Conservation (phyloP, 106 monocot species). For the Alisma plantagoaquatica region DNA sequence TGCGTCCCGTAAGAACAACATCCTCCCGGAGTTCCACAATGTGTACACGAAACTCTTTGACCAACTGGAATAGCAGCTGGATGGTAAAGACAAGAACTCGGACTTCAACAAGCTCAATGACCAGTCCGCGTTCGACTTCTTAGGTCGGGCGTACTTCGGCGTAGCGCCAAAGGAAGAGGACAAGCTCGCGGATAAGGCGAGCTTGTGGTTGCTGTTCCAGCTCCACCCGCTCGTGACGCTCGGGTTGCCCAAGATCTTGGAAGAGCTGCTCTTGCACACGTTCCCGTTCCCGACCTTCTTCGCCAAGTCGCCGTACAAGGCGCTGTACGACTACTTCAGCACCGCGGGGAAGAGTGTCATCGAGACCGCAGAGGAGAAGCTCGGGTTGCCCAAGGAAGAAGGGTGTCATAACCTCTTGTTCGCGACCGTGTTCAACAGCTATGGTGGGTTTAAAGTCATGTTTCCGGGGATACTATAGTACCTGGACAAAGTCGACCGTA, state of each 20-base stretch:
- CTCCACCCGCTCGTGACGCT: conserved; percentile 31
- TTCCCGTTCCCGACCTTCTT: conserved; percentile 31
- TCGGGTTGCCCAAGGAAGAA: conserved; percentile 37
- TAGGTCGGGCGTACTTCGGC: conserved; percentile 24
- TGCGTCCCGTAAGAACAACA: conserved; percentile 11
- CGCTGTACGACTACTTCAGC: conserved; percentile 28
- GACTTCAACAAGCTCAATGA: conserved; percentile 41
- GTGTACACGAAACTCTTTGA: conserved; percentile 25
- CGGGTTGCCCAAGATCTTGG: conserved; percentile 22
- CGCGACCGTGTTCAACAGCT: conserved; percentile 32
- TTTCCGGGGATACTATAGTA: conserved; percentile 27
- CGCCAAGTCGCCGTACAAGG: conserved; percentile 19
- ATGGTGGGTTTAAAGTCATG: conserved; percentile 29
- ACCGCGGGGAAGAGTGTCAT: conserved; percentile 16
- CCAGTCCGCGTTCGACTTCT: conserved; percentile 26
- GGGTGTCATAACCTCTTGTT: conserved; percentile 48
- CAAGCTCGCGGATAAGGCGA: conserved; percentile 10
- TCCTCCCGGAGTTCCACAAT: conserved; percentile 32
- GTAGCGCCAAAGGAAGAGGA: conserved; percentile 7
- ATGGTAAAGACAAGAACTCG: conserved; percentile 11
- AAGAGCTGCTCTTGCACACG: conserved; percentile 43
- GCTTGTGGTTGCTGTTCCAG: conserved; percentile 30
- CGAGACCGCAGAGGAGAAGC: conserved; percentile 14
- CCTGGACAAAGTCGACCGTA: conserved; percentile 3
- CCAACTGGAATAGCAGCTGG: conserved; percentile 18